phyloP scores from a whole-genome alignment of 2,329 filamentous ascomycete genomes.

The Penicillium hesseltinei region DNA sequence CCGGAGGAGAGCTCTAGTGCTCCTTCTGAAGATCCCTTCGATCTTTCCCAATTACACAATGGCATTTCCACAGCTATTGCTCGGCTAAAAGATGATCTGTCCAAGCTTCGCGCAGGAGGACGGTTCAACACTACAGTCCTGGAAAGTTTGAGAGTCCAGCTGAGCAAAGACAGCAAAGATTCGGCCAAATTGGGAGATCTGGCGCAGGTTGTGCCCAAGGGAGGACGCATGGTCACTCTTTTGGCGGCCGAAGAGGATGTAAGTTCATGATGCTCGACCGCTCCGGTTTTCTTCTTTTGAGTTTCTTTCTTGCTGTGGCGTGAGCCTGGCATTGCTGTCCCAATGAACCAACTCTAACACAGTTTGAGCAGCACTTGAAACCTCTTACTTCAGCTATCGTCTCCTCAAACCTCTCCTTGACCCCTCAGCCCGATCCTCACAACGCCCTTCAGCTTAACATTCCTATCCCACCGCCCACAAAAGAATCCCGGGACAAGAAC shows the following conservation, averaged over 20 bases:
- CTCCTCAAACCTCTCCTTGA: conserved; percentile 44
- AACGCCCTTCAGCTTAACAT: conserved; percentile 48
- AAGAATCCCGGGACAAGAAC: conserved; percentile 46
- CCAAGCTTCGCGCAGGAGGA: conserved; percentile 61
- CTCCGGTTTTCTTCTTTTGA: not conserved
- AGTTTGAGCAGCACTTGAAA: conserved; percentile 42
- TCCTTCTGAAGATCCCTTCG: conserved; percentile 54
- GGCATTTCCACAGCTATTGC: conserved; percentile 56
- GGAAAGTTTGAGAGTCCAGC: conserved; percentile 59
- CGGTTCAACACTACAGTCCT: conserved; percentile 62
- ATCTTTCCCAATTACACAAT: conserved; percentile 58
- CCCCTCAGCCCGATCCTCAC: conserved; percentile 43
- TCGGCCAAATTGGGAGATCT: conserved; percentile 59
- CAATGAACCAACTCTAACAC: not conserved
- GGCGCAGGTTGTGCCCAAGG: conserved; percentile 66
- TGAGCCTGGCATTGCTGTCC: not conserved
- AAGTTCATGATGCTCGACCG: conserved; percentile 27
- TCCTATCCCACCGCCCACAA: conserved; percentile 47
- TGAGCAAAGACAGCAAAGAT: conserved; percentile 53
- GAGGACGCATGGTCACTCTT: conserved; percentile 59
- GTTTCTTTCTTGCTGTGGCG: not conserved
- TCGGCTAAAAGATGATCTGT: conserved; percentile 60
- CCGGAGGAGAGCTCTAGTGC: conserved; percentile 29
- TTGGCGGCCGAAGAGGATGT: conserved; percentile 64
- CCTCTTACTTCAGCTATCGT: conserved; percentile 44